Base-by-base conservation (phyloP, 176 grass and related monocot genomes). In the Avena atlantica region DNA sequence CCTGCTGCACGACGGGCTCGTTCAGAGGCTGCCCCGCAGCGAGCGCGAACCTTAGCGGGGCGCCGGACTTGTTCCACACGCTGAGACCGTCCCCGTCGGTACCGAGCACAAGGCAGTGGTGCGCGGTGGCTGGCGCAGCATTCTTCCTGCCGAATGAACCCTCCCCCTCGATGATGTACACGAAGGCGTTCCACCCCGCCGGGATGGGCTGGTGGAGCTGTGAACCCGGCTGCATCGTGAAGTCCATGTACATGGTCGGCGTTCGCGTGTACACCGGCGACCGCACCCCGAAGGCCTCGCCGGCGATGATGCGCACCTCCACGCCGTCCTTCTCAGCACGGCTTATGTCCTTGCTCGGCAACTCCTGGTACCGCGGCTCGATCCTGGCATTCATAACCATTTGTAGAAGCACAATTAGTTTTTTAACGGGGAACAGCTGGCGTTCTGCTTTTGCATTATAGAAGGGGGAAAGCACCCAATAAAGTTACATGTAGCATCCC, bases 131-230 rank as follows among this genome's bases (percentile, higher is more conserved):
- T 0, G 93, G 79, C 0, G 83, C 9, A 0, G 86, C 49, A 1
- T 55, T 27, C 78, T 91, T 83, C 2, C 79, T 71, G 9, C 91
- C 93, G 19, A 98, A 98, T 14, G 89, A 59, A 13, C 95, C 95
- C 86, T 95, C 91, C 44, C 95, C 95, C 48, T 92, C 83, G 74
- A 98, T 78, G 89, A 98, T 81, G 86, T 95, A 98, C 6, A 88
- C 83, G 82, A 93, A 93, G 60, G 93, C 87, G 81, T 95, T 98
- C 95, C 95, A 98, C 8, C 78, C 84, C 34, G 90, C 89, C 0
- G 89, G 88, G n/a, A 98, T 67, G 0, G 85, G 89, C 84, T 95
- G 95, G 12, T 90, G 82, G 20, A 95, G 64, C 49, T 84, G 85
- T 0, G 95, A 91, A 0, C 95, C 93, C 0, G 91, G 88, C 14